These are phyloP conservation scores for Pestalotiopsis sp. DNA, from an alignment of 2,329 filamentous ascomycete genomes.

Conservation along the genomic window DNA sequence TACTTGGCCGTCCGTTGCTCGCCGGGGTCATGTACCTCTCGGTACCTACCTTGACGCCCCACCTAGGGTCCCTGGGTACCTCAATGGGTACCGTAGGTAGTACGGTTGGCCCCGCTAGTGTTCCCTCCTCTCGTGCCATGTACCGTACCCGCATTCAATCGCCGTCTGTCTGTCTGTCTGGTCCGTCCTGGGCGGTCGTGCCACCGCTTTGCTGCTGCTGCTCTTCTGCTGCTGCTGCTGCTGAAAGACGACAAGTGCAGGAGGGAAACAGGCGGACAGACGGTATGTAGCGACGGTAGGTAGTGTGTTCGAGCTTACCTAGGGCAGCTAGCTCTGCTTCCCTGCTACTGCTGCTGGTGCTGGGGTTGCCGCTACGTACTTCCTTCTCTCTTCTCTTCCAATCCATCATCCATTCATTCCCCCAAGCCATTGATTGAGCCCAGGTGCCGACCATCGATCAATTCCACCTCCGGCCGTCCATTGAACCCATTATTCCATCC, in stretches of 20 bases:
- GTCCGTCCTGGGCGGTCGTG: not conserved
- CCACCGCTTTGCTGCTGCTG: not conserved
- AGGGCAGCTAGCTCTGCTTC: not conserved
- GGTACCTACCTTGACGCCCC: slow-evolving; percentile 16
- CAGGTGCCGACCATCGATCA: not conserved
- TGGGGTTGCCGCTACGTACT: not conserved
- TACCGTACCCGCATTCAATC: not conserved
- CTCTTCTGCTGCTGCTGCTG: not conserved
- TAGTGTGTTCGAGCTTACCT: not conserved
- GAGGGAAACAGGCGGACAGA: not conserved
- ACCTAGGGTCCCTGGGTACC: slow-evolving; percentile 7
- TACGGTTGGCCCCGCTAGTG: slow-evolving; percentile 19
- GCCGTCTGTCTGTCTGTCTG: not conserved
- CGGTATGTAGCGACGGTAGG: not conserved
- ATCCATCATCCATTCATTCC: not conserved
- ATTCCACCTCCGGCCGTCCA: not conserved
- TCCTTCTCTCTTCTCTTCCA: not conserved
- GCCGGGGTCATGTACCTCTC: slow-evolving; percentile 4
- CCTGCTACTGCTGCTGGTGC: not conserved
- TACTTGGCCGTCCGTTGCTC: not conserved
- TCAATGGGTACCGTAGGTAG: not conserved
- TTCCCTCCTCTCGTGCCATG: not conserved
- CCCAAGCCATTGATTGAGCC: not conserved
- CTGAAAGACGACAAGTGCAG: not conserved
- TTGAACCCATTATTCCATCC: not conserved